Base-by-base conservation (phyloP, 2,329 filamentous ascomycete species). In the Achaetomium macrosporum region DNA sequence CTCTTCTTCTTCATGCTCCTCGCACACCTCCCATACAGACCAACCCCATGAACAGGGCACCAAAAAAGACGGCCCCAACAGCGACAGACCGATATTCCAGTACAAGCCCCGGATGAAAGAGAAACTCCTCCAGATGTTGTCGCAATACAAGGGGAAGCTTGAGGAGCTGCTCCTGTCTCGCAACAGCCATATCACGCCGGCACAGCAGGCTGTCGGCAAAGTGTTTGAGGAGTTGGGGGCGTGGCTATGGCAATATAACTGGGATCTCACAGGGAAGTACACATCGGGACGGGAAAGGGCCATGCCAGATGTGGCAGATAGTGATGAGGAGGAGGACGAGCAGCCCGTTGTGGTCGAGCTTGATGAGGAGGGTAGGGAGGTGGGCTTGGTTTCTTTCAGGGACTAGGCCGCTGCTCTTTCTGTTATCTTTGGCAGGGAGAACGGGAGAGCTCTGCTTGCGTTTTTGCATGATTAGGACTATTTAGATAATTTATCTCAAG, bases 131-230 rank as follows among this genome's bases (percentile, higher is more conserved):
- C 66, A 73, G 11, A 68, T 76, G 5, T 69, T 85, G 42, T 76
- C 72, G 0, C 69, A 75, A 10, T 85, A 82, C 69, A 80, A 78
- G 59, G 71, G 73, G 2, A 73, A 75, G 9, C 66, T 84, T 10
- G 71, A 76, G 36, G 76, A 79, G 60, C 59, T 71, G 30, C 61
- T 80, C 3, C 64, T 70, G 6, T 65, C 63, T 1, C 64, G 71
- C 6, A 69, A 68, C 11, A 58, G 61, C 11, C 51, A 57, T 5
- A 61, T 70, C 37, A 71, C 71, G 2, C 56, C 65, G 0, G 72
- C 74, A 7, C 73, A 77, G 53, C 66, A 68, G 2, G 69, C 67
- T 1, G 74, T 79, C 8, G 71, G 72, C 13, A 67, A 69, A 6
- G 74, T 76, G 4, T 82, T 83, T 60, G 67, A 68, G 1, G 69